Conservation (phyloP, 805 yeast genomes). For the Clavispora vitiphila region DNA sequence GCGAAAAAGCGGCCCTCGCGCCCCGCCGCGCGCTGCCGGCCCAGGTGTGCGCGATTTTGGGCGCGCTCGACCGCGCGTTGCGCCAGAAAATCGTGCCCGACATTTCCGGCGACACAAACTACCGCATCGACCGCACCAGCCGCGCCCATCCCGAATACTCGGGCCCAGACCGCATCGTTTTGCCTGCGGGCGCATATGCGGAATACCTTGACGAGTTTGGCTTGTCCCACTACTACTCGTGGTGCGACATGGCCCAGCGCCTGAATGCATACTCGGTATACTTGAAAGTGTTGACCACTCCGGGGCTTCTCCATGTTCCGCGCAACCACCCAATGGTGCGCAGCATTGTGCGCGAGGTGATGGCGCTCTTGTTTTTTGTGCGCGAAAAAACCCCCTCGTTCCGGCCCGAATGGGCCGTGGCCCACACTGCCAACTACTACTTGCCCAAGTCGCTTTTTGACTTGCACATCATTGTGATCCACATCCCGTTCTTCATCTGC, state of each 20-base stretch:
- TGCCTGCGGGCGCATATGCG: conserved; percentile 15
- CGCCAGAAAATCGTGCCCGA: conserved; percentile 13
- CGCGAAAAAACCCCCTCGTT: conserved; percentile 5
- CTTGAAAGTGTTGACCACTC: conserved; percentile 20
- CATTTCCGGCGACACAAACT: conserved; percentile 4
- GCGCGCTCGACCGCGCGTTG: conserved; percentile 11
- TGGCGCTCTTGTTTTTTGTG: conserved; percentile 17
- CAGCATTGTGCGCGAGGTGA: conserved; percentile 12
- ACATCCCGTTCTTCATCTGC: conserved; percentile 17
- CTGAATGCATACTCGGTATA: conserved; percentile 19
- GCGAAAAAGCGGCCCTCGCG: not conserved
- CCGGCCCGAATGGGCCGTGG: conserved; percentile 8
- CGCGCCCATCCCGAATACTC: conserved; percentile 15
- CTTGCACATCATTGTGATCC: conserved; percentile 21
- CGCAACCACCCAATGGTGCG: conserved; percentile 19
- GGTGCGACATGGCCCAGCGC: conserved; percentile 22
- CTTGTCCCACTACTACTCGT: conserved; percentile 16
- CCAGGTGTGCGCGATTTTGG: conserved; percentile 12
- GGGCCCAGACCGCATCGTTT: conserved; percentile 4
- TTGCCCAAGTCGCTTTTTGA: conserved; percentile 19
- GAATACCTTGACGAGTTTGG: conserved; percentile 5
- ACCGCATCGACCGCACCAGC: conserved; percentile 7
- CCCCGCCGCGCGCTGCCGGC: conserved; percentile 11
- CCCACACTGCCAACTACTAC: conserved; percentile 15
- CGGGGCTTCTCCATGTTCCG: conserved; percentile 18